Conservation (phyloP, 2,329 filamentous ascomycete genomes). For the Botrytis medusae region DNA sequence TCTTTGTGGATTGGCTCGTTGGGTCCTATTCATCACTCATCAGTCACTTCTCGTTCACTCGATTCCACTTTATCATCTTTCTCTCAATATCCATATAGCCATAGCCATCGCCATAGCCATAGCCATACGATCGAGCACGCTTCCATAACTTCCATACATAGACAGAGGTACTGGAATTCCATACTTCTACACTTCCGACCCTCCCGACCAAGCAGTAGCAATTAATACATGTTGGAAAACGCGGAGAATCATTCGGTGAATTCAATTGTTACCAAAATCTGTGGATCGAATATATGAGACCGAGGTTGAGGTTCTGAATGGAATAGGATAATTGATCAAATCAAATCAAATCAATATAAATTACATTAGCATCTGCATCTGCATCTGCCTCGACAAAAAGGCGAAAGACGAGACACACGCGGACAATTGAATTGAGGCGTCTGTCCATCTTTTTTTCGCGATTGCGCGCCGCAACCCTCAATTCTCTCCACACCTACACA, state of each 20-base stretch:
- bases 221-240: neutral
- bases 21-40: neutral
- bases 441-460: neutral
- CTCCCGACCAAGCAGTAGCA: neutral
- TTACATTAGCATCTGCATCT: neutral
- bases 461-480: neutral
- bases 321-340: neutral
- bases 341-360: neutral
- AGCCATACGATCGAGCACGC: neutral
- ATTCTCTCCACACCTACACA: neutral
- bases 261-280: neutral
- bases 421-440: neutral
- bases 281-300: neutral
- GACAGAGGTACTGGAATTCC: too few species aligned
- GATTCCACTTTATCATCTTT: neutral
- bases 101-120: neutral
- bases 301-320: neutral
- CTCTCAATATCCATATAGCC: neutral
- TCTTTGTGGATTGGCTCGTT: neutral
- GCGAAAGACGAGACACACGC: neutral
- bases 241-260: neutral
- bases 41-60: neutral
- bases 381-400: neutral
- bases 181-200: neutral
- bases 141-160: neutral